Conservation (phyloP, 1,284 basidiomycete species). For the Lignosus rhinocerotis region DNA sequence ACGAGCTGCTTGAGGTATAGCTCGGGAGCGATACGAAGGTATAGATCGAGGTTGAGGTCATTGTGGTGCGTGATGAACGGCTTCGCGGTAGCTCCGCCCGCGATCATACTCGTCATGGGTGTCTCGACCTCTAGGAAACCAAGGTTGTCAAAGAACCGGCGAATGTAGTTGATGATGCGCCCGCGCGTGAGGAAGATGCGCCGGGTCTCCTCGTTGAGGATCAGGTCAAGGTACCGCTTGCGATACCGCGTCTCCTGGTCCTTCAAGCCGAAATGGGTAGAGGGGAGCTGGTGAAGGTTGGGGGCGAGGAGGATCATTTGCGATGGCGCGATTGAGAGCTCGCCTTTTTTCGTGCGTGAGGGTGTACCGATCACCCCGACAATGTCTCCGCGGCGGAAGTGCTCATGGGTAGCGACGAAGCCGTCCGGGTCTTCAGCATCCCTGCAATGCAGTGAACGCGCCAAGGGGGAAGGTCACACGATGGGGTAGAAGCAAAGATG, state of each 20-base stretch:
- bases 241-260: conserved; percentile 98
- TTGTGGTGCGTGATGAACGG: conserved; percentile 99
- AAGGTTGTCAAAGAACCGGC: conserved; percentile 87
- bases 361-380: conserved; percentile 91
- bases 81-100: conserved; percentile 97
- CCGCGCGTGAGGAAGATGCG: conserved; percentile 90
- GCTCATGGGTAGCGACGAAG: conserved; percentile 78
- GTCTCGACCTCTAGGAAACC: conserved; percentile 99
- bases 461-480: neutral
- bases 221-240: conserved; percentile 98
- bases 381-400: conserved; percentile 95
- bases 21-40: conserved; percentile 97
- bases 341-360: conserved; percentile 93
- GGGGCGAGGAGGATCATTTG: conserved; percentile 90
- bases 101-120: conserved; percentile 97
- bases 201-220: conserved; percentile 91
- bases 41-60: conserved; percentile 96
- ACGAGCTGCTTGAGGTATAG: conserved; percentile 98
- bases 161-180: conserved; percentile 88
- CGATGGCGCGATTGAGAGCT: conserved; percentile 87
- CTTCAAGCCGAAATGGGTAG: conserved; percentile 87
- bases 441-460: conserved; percentile 37
- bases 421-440: conserved; percentile 70
- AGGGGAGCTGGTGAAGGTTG: conserved; percentile 94
- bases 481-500: neutral